These are phyloP conservation scores for Actinomortierella ambigua DNA, from an alignment of 371 early-diverging fungal species.

Conservation along the genomic window DNA sequence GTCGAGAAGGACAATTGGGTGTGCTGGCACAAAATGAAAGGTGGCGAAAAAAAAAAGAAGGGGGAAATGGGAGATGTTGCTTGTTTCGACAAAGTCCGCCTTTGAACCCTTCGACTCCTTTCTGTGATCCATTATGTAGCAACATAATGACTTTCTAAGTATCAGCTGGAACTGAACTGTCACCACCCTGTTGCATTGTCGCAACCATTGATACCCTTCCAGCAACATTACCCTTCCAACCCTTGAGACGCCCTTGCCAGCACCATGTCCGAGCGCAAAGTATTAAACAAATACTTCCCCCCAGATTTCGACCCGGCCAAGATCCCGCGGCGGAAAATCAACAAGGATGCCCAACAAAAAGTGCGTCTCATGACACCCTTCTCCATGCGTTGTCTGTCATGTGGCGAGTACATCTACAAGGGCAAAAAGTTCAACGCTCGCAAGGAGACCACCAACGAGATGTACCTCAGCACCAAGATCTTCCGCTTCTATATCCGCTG, in stretches of 20 bases:
- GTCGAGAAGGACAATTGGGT: too few species aligned
- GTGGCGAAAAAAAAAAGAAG: too few species aligned
- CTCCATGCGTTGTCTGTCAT: constrained; percentile 95
- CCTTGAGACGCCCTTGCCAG: background rate
- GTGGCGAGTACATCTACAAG: constrained; percentile 96
- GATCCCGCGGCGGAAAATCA: constrained; percentile 75
- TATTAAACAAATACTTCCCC: constrained; percentile 92
- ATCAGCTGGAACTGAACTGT: background rate
- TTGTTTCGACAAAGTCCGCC: too few species aligned
- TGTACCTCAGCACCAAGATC: constrained; percentile 86
- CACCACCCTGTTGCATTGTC: background rate
- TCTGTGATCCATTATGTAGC: too few species aligned
- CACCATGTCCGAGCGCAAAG: constrained; percentile 84
- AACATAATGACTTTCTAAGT: too few species aligned
- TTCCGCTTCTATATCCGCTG: constrained; percentile 98
- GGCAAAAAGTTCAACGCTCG: constrained; percentile 97
- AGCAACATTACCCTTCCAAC: background rate
- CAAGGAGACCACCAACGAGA: constrained; percentile 88
- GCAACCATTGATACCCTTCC: background rate
- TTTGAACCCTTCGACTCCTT: too few species aligned
- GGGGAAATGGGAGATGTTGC: too few species aligned
- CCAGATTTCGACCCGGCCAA: constrained; percentile 91
- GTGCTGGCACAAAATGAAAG: too few species aligned
- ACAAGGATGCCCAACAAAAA: constrained; percentile 86
- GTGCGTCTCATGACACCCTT: constrained; percentile 98